Evolutionary conservation across 2,329 filamentous ascomycete species (phyloP), one percentile per base, ranked within the genome.

Genomic region (Penicillium verrucosum): DNA sequence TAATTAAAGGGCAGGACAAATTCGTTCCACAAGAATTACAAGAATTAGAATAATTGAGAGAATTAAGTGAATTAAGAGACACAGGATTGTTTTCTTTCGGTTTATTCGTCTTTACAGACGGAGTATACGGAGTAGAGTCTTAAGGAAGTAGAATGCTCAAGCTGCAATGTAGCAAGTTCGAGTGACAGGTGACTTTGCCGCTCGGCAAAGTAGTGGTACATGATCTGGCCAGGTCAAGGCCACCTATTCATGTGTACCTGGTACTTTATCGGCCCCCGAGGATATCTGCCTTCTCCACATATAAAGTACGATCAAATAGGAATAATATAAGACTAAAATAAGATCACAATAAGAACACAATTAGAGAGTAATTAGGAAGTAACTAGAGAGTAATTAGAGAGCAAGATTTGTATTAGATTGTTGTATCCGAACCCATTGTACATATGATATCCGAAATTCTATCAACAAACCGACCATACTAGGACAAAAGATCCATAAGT

Each of bases 181-280:
- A 30, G 57, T 18, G 59, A 52, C 63, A 64, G 64, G 59, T 64
- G 61, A 64, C 60, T 63, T 66, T 37, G 64, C 61, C 64, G 60
- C 61, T 62, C 42, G 42, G 47, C 41, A 51, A 60, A 57, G 63
- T 66, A 58, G 37, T 27, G 48, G 58, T 65, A 67, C 65, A 59
- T 66, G 55, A 60, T 48, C 42, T 62, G 58, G 34, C 21, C 46
- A 29, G 29, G 41, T 44, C 16, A 14, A 42, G 25, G 40, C 34
- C 50, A 54, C 46, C 40, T 38, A 46, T 36, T 29, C 12, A 5
- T 12, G 16, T 36, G 60, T 62, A 61, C 48, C 41, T 14, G 16
- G 51, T 59, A 61, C 59, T 32, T 36, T 36, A 18, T 47, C 44
- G 30, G 30, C 25, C 25, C 41, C 44, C 18, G 11, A 18, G n/a